phyloP scores from a whole-genome alignment of 1,284 basidiomycete genomes.

The Lentinula novae-zelandiae region DNA sequence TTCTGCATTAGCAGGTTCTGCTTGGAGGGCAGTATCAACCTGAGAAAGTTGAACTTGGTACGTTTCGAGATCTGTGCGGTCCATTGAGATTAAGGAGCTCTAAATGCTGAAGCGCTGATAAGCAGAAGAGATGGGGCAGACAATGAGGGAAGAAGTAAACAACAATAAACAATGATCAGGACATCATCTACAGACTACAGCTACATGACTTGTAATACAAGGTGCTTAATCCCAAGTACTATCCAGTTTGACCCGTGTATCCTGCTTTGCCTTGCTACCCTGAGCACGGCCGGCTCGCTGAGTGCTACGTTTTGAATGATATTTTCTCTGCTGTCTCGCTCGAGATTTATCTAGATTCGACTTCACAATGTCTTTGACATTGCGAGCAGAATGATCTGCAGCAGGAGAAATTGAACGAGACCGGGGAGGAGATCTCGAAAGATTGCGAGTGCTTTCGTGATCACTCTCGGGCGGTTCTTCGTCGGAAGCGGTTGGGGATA shows the following conservation, averaged over 20 bases:
- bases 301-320: slow-evolving; percentile 67
- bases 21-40: slow-evolving; percentile 81
- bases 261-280: slow-evolving; percentile 85
- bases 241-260: slow-evolving; percentile 62
- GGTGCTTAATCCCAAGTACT: slow-evolving; percentile 56
- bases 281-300: slow-evolving; percentile 67
- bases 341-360: slow-evolving; percentile 60
- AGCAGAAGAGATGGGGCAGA: neutral
- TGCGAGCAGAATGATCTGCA: slow-evolving; percentile 27
- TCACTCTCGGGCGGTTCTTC: slow-evolving; percentile 15
- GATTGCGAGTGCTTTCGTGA: slow-evolving; percentile 19
- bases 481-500: slow-evolving; percentile 21
- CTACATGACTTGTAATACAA: neutral
- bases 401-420: slow-evolving; percentile 40
- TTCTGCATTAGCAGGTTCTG: slow-evolving; percentile 82
- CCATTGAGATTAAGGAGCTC: slow-evolving; percentile 41
- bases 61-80: slow-evolving; percentile 79
- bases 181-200: neutral
- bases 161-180: neutral
- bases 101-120: neutral
- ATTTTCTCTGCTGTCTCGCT: slow-evolving; percentile 65
- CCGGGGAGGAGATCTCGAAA: slow-evolving; percentile 43
- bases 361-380: slow-evolving; percentile 58
- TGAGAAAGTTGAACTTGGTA: slow-evolving; percentile 89
- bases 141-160: neutral